Evolutionary conservation across 1,284 basidiomycete genomes (phyloP).

Genomic region (Anthracocystis walkeri): DNA sequence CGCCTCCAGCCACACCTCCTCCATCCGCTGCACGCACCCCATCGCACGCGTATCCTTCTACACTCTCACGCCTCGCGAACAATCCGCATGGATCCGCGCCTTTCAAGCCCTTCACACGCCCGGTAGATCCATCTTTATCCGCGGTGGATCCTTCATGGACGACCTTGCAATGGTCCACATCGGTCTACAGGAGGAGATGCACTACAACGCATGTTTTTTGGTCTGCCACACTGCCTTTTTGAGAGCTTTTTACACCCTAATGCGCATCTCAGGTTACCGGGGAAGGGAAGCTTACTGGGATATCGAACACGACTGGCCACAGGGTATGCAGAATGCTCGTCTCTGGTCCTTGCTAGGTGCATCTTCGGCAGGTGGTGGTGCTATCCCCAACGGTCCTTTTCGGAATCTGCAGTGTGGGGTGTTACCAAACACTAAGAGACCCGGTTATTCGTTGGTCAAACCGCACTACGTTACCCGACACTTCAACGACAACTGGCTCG

Average conservation of each 20-base stretch:
- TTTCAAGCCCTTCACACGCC: slow-evolving; percentile 12
- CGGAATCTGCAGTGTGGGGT: slow-evolving; percentile 9
- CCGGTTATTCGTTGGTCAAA: slow-evolving; percentile 25
- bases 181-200: slow-evolving; percentile 40
- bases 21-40: slow-evolving; percentile 31
- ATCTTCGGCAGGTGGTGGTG: slow-evolving; percentile 18
- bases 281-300: slow-evolving; percentile 42
- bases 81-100: slow-evolving; percentile 13
- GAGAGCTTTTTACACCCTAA: slow-evolving; percentile 31
- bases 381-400: slow-evolving; percentile 38
- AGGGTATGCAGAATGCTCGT: slow-evolving; percentile 14
- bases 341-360: slow-evolving; percentile 17
- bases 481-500: slow-evolving; percentile 36
- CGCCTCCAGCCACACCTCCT: slow-evolving; percentile 1
- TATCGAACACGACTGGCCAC: slow-evolving; percentile 18
- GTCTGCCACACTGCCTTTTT: slow-evolving; percentile 37
- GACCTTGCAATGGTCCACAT: slow-evolving; percentile 40
- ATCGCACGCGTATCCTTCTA: slow-evolving; percentile 38
- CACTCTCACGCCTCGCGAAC: slow-evolving; percentile 15
- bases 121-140: slow-evolving; percentile 35
- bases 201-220: slow-evolving; percentile 43
- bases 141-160: slow-evolving; percentile 29
- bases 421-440: slow-evolving; percentile 27
- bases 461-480: slow-evolving; percentile 38
- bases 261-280: slow-evolving; percentile 30